Evolutionary conservation across 306 rosid species (phyloP).

Genomic region (Rosa persica): DNA sequence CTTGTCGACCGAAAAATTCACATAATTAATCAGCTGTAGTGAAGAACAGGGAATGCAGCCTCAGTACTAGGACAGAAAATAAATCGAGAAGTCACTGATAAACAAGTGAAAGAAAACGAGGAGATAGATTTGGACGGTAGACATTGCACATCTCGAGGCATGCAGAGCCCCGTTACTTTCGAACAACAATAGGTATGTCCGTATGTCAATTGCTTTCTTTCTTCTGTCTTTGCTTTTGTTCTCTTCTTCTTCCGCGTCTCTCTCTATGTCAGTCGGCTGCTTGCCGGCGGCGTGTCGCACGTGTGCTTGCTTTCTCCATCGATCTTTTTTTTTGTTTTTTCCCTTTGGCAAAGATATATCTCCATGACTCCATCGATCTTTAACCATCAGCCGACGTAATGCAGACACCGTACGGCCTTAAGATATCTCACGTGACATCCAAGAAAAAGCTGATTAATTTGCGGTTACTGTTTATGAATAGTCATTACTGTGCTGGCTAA

Average conservation of each 20-base stretch:
- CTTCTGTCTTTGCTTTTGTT: too few species aligned
- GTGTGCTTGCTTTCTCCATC: neutral
- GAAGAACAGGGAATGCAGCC: neutral
- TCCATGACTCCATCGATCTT: neutral
- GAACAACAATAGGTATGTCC: too few species aligned
- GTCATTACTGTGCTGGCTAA: neutral
- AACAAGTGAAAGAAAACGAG: too few species aligned
- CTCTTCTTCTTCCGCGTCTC: neutral
- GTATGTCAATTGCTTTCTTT: too few species aligned
- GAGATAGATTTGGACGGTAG: neutral
- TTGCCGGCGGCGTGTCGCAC: constrained; percentile 28
- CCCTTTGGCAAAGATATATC: neutral
- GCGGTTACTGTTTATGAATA: neutral
- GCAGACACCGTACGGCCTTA: neutral
- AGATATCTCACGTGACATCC: neutral
- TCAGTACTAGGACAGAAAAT: too few species aligned
- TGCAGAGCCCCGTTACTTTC: neutral
- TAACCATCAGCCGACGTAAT: neutral
- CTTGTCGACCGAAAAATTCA: neutral
- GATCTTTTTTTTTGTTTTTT: neutral
- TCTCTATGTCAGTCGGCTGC: constrained; percentile 1
- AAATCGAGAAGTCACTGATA: too few species aligned
- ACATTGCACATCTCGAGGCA: constrained; percentile 1
- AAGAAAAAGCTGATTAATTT: neutral
- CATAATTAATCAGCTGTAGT: neutral